Percentiles rank a stretch among this genome's conserved stretches.
These are phyloP conservation scores for Thraustochytrium striatum DNA, from an alignment of 352 stramenopile species.

Conservation along the genomic window DNA sequence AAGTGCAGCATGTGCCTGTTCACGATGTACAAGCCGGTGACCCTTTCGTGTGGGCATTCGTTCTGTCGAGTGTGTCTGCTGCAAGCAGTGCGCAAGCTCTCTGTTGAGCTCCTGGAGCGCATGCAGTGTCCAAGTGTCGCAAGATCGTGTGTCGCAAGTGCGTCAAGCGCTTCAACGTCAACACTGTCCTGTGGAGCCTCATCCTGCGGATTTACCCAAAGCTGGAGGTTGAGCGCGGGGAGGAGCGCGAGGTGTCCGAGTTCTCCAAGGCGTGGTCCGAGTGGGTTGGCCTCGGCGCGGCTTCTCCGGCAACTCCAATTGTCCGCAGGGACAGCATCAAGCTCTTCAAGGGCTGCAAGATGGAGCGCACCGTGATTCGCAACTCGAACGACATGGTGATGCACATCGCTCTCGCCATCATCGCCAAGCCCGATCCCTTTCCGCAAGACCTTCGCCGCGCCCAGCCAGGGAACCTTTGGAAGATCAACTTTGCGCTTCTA, in stretches of 20 bases:
- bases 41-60: neutral
- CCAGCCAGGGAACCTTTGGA: neutral
- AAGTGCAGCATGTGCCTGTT: neutral
- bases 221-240: neutral
- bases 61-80: neutral
- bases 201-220: neutral
- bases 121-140: neutral
- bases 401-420: neutral
- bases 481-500: neutral
- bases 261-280: neutral
- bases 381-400: neutral
- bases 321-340: neutral
- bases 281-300: neutral
- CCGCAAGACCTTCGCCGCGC: neutral
- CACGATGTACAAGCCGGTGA: neutral
- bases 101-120: neutral
- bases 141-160: neutral
- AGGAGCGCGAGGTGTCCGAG: neutral
- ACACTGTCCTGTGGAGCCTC: neutral
- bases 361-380: neutral
- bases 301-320: too few species aligned
- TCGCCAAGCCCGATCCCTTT: neutral
- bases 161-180: neutral
- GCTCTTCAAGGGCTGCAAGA: neutral
- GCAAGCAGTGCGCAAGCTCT: neutral